Conservation (phyloP, 345 rosid species). For the Lumnitzera racemosa region DNA sequence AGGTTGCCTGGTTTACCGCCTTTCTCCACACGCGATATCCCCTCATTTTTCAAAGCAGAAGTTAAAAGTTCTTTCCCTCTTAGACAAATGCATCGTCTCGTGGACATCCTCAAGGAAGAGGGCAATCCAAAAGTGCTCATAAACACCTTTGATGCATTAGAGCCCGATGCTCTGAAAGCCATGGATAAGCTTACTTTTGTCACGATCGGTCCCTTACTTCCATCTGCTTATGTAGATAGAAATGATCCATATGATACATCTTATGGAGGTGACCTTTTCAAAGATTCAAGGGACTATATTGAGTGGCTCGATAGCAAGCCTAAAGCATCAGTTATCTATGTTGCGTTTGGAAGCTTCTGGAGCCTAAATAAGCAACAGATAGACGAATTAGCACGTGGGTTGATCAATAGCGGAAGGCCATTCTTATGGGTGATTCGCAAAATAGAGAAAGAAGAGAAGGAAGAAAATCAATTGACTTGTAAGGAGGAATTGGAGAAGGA, state of each 20-base stretch:
- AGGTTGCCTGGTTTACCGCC: not conserved
- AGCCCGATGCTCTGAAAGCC: not conserved
- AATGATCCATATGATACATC: not conserved
- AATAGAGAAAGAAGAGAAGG: not conserved
- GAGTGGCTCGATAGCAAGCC: too few relatives aligned
- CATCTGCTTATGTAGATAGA: not conserved
- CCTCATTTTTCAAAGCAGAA: slow-evolving; percentile 19
- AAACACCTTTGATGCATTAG: not conserved
- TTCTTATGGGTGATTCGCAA: slow-evolving; percentile 32
- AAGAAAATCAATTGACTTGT: slow-evolving; percentile 5
- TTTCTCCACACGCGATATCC: not conserved
- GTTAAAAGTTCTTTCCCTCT: not conserved
- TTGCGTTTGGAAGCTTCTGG: too few relatives aligned
- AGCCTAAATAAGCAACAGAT: too few relatives aligned
- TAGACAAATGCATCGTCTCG: too few relatives aligned
- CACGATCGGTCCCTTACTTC: not conserved
- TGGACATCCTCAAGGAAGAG: not conserved
- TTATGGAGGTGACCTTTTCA: too few relatives aligned
- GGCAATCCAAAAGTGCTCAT: not conserved
- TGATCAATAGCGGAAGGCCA: slow-evolving; percentile 4
- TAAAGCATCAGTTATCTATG: too few relatives aligned
- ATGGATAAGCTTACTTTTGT: not conserved
- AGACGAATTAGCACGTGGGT: slow-evolving; percentile 6
- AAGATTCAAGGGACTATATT: too few relatives aligned
- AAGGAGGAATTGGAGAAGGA: slow-evolving; percentile 7